These are phyloP conservation scores for Bullera alba DNA, from an alignment of 768 basidiomycete species.

Conservation along the genomic window DNA sequence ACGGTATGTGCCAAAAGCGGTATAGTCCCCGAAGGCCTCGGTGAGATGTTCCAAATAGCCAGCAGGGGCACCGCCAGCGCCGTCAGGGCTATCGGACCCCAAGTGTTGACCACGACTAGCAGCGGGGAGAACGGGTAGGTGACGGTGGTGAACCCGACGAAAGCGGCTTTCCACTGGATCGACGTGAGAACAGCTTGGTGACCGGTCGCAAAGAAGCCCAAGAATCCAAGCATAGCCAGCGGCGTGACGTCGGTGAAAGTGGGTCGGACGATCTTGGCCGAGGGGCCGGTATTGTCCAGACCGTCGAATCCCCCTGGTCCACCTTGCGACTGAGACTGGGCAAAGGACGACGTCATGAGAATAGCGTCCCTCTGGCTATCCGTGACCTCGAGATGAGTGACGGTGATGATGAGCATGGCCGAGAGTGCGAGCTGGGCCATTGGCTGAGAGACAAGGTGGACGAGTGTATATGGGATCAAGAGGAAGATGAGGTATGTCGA, in stretches of 20 bases:
- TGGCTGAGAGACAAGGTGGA: conserved; percentile 63
- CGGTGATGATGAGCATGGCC: conserved; percentile 57
- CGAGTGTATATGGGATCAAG: conserved; percentile 56
- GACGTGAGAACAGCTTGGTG: conserved; percentile 84
- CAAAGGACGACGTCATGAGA: conserved; percentile 33
- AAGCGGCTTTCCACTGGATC: conserved; percentile 93
- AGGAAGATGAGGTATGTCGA: conserved; percentile 80
- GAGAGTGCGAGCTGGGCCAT: conserved; percentile 74
- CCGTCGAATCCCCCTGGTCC: conserved; percentile 55
- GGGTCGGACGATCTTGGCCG: conserved; percentile 42
- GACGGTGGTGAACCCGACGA: conserved; percentile 65
- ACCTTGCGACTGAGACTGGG: conserved; percentile 44
- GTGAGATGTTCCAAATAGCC: conserved; percentile 76
- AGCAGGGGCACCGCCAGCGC: conserved; percentile 65
- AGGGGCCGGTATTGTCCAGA: conserved; percentile 39
- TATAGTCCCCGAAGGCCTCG: conserved; percentile 46
- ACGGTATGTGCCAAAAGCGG: conserved; percentile 44
- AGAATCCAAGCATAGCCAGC: conserved; percentile 66
- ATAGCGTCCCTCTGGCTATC: conserved; percentile 71
- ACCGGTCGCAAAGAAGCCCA: conserved; percentile 79
- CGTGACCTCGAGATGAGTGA: conserved; percentile 71
- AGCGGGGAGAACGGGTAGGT: conserved; percentile 66
- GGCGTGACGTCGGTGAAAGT: conserved; percentile 65
- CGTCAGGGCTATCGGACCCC: conserved; percentile 64
- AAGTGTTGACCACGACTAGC: conserved; percentile 68